phyloP scores from a whole-genome alignment of 2,329 filamentous ascomycete genomes.

The Dactylellina haptotyla region DNA sequence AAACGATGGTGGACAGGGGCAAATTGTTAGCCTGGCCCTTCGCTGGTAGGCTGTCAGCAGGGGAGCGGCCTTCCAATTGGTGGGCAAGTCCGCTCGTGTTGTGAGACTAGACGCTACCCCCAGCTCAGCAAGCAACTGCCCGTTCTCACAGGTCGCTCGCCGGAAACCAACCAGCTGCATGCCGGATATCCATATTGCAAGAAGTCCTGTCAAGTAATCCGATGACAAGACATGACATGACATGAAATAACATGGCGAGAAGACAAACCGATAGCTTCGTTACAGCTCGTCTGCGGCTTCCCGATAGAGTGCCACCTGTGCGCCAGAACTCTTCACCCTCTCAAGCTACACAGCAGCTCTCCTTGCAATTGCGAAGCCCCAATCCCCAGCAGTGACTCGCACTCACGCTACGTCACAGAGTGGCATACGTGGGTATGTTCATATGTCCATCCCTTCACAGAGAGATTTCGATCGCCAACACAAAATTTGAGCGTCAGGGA shows the following conservation, averaged over 20 bases:
- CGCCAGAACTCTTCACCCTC: too few species aligned
- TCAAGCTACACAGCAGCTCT: too few species aligned
- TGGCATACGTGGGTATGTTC: too few species aligned
- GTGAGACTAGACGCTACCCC: slow-evolving; percentile 51
- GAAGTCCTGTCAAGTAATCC: slow-evolving; percentile 38
- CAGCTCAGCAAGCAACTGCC: slow-evolving; percentile 13
- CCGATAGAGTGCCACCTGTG: too few species aligned
- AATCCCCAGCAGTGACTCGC: too few species aligned
- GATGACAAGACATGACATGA: slow-evolving; percentile 17
- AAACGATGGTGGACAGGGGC: slow-evolving; percentile 46
- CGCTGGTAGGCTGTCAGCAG: slow-evolving; percentile 8
- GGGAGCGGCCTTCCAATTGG: slow-evolving; percentile 36
- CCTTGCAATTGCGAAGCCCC: too few species aligned
- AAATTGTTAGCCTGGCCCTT: slow-evolving; percentile 23
- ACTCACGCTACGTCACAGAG: too few species aligned
- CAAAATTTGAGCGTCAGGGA: slow-evolving; percentile 53
- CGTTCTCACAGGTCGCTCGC: slow-evolving; percentile 9
- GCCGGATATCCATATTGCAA: not conserved
- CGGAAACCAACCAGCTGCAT: not conserved
- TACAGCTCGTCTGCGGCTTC: slow-evolving; percentile 10
- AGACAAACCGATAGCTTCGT: not conserved
- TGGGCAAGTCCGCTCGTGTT: slow-evolving; percentile 1
- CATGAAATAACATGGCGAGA: slow-evolving; percentile 15
- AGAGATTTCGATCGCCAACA: slow-evolving; percentile 32
- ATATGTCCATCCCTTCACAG: not conserved